Conservation (phyloP, 169 alveolate species). For the Plasmodium chabaudi region DNA sequence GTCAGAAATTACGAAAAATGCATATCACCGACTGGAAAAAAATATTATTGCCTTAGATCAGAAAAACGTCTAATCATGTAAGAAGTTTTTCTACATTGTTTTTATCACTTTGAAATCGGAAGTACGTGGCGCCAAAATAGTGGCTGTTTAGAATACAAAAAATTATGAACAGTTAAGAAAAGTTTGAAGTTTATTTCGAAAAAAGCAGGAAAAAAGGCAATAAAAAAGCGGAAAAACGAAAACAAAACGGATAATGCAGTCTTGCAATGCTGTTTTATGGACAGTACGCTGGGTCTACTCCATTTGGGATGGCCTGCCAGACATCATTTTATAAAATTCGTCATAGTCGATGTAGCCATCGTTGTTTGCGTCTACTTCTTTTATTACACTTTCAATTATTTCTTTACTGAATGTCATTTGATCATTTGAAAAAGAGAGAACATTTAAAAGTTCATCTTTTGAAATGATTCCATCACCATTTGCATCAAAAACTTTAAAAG, state of each 20-base stretch:
- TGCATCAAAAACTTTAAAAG: conserved; percentile 93
- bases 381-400: conserved; percentile 56
- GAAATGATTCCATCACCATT: conserved; percentile 93
- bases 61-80: not conserved
- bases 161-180: no score
- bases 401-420: conserved; percentile 77
- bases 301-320: conserved; percentile 22
- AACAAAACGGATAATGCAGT: no score
- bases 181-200: no score
- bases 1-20: conserved; percentile 45
- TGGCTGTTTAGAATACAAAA: no score
- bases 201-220: no score
- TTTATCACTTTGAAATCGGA: no score
- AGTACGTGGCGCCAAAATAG: no score
- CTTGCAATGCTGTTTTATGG: no score
- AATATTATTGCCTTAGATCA: conserved; percentile 24
- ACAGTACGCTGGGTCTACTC: no score
- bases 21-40: conserved; percentile 38
- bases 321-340: conserved; percentile 84
- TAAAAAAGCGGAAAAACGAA: no score
- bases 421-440: conserved; percentile 33
- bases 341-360: conserved; percentile 85
- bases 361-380: conserved; percentile 83
- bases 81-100: not conserved
- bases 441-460: conserved; percentile 84